phyloP scores from a whole-genome alignment of 73 alveolate species.

The Urostyla sp. region DNA sequence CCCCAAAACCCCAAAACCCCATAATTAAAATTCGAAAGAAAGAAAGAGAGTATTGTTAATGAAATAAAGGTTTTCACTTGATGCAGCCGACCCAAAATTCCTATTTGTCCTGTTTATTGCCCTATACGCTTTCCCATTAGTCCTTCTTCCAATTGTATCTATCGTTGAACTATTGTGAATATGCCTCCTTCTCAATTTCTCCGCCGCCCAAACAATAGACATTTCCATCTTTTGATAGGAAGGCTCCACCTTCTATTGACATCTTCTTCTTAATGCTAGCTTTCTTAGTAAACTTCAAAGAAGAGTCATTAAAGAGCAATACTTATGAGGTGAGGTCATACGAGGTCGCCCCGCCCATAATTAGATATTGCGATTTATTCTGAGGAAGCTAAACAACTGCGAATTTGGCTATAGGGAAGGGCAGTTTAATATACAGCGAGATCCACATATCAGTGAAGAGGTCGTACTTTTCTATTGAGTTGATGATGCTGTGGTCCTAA shows the following conservation, averaged over 20 bases:
- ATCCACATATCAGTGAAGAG: constrained; percentile 57
- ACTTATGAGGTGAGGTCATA: constrained; percentile 47
- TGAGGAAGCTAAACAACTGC: constrained; percentile 46
- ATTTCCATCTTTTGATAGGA: constrained; percentile 62
- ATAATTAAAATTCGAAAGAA: no score
- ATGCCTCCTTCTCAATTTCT: neutral
- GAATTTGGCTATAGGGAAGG: constrained; percentile 47
- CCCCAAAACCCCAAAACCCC: no score
- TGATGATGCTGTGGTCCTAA: constrained; percentile 37
- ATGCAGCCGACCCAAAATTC: no score
- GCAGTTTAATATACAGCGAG: constrained; percentile 36
- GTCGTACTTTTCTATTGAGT: constrained; percentile 57
- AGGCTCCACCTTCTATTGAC: constrained; percentile 62
- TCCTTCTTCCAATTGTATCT: constrained; percentile 68
- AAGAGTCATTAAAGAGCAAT: constrained; percentile 42
- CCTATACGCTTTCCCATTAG: no score
- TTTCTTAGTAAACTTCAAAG: constrained; percentile 63
- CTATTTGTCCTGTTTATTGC: no score
- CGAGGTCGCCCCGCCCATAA: constrained; percentile 62
- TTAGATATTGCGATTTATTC: constrained; percentile 26
- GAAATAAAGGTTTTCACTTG: no score
- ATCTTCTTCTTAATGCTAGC: constrained; percentile 66
- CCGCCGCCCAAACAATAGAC: constrained; percentile 28
- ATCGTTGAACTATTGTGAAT: no score
- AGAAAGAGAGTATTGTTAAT: no score